Evolutionary conservation across 805 yeast species (phyloP).

Genomic region (Lipomyces starkeyi): DNA sequence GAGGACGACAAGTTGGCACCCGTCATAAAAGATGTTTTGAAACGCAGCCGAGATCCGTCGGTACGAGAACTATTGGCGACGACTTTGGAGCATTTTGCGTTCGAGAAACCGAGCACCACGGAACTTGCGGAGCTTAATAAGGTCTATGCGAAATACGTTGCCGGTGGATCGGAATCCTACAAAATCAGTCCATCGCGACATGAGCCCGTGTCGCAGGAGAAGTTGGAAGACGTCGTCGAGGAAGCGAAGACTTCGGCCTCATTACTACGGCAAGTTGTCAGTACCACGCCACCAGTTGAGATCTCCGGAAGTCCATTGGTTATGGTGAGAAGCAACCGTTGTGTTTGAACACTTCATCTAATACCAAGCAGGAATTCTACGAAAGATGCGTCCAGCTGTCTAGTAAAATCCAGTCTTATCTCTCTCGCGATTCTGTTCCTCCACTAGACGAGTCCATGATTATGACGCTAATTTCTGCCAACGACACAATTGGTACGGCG

Average conservation of each 20-base stretch:
- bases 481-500: conserved; percentile 19
- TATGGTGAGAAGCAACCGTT: background rate
- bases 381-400: conserved; percentile 30
- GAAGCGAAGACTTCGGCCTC: conserved; percentile 28
- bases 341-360: background rate
- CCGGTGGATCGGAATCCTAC: background rate
- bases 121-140: conserved; percentile 6
- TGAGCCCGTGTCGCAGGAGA: conserved; percentile 7
- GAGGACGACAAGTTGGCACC: conserved; percentile 23
- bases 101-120: conserved; percentile 3
- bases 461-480: conserved; percentile 19
- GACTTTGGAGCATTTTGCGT: conserved; percentile 9
- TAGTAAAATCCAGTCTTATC: conserved; percentile 12
- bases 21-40: conserved; percentile 16
- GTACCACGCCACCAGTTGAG: conserved; percentile 27
- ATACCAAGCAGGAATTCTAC: conserved; percentile 26
- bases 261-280: conserved; percentile 26
- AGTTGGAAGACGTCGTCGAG: conserved; percentile 9
- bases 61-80: conserved; percentile 15
- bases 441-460: conserved; percentile 20
- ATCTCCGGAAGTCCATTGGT: conserved; percentile 32
- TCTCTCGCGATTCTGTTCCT: conserved; percentile 18
- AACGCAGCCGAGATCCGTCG: conserved; percentile 20
- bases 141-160: conserved; percentile 8
- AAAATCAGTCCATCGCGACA: background rate